phyloP scores from a whole-genome alignment of 1,139 yeast genomes.

The Yamadazyma trypodendri region DNA sequence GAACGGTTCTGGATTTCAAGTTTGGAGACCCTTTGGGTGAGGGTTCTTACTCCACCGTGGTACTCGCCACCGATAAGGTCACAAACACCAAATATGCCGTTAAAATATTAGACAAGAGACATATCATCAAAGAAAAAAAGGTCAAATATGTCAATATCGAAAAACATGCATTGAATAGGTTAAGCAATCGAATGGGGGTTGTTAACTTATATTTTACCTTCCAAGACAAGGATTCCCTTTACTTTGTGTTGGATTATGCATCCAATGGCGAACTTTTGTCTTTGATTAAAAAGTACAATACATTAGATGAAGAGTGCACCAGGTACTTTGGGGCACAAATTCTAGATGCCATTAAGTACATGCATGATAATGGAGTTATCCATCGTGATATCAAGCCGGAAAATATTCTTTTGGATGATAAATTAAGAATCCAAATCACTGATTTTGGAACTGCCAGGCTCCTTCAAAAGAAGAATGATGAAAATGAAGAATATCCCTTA shows the following conservation, averaged over 20 bases:
- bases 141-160: conserved; percentile 96
- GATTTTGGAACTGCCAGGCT: conserved; percentile 81
- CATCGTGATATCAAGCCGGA: conserved; percentile 82
- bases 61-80: conserved; percentile 76
- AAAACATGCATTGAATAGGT: conserved; percentile 82
- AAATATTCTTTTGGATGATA: conserved; percentile 63
- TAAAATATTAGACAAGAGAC: conserved; percentile 87
- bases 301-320: conserved; percentile 75
- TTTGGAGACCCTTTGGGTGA: conserved; percentile 89
- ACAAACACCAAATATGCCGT: conserved; percentile 81
- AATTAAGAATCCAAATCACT: conserved; percentile 68
- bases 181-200: conserved; percentile 72
- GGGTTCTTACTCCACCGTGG: conserved; percentile 95
- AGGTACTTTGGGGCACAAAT: conserved; percentile 68
- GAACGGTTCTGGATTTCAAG: conserved; percentile 80
- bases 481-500: conserved; percentile 40
- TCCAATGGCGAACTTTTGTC: conserved; percentile 88
- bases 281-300: conserved; percentile 72
- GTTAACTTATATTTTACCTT: conserved; percentile 88
- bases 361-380: conserved; percentile 75
- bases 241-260: conserved; percentile 91
- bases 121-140: conserved; percentile 91
- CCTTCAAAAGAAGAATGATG: conserved; percentile 44
- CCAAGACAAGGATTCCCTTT: conserved; percentile 84
- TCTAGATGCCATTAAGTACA: conserved; percentile 62